Evolutionary conservation across 1,139 yeast genomes (phyloP).

Genomic region (Sugiyamaella pinicola): DNA sequence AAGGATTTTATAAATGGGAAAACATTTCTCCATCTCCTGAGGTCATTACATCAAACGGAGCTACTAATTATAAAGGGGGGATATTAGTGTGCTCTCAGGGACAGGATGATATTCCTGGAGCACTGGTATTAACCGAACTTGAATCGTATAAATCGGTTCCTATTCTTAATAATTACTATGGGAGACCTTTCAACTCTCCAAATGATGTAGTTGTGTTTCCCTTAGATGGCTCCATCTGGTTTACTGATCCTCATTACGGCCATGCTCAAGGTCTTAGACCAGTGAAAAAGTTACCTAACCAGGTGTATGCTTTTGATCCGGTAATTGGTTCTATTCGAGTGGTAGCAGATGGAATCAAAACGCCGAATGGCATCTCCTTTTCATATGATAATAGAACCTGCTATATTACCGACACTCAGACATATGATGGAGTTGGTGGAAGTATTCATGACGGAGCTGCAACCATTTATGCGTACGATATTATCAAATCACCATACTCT

Average conservation of each 20-base stretch:
- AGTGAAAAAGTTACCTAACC: conserved; percentile 32
- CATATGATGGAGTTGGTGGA: conserved; percentile 27
- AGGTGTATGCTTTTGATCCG: conserved; percentile 36
- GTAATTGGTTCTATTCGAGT: conserved; percentile 30
- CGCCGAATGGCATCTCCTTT: conserved; percentile 38
- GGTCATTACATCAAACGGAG: conserved; percentile 32
- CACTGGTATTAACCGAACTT: conserved; percentile 26
- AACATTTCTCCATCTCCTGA: conserved; percentile 27
- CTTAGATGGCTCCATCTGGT: conserved; percentile 36
- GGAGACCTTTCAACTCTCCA: conserved; percentile 35
- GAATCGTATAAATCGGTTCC: conserved; percentile 22
- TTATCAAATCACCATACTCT: conserved; percentile 24
- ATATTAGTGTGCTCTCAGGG: conserved; percentile 34
- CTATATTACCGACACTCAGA: conserved; percentile 36
- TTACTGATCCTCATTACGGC: conserved; percentile 38
- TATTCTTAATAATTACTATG: conserved; percentile 31
- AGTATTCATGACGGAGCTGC: conserved; percentile 25
- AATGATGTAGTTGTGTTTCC: conserved; percentile 37
- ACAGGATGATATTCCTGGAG: conserved; percentile 24
- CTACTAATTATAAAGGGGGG: conserved; percentile 28
- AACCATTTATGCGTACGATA: conserved; percentile 35
- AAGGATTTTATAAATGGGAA: conserved; percentile 27
- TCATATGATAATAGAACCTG: conserved; percentile 32
- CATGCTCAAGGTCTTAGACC: conserved; percentile 30
- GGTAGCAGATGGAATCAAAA: conserved; percentile 35